Conservation (phyloP, 129 eudicot species). For the Flaveria linearis region DNA sequence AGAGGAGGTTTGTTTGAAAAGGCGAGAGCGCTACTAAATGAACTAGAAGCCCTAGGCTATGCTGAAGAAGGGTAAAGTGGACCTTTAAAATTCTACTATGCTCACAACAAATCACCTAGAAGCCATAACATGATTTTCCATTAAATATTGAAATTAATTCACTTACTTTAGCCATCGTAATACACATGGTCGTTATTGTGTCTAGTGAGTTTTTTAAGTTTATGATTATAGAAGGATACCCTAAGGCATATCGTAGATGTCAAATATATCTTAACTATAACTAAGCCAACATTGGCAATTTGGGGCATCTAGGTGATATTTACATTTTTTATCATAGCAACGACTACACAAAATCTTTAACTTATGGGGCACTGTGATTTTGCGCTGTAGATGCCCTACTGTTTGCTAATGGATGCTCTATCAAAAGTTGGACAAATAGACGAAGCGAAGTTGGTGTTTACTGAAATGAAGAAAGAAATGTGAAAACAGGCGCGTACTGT, state of each 20-base stretch:
- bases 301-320: neutral
- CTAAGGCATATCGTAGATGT: neutral
- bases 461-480: constrained; percentile 64
- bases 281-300: neutral
- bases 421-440: constrained; percentile 72
- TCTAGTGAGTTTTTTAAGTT: neutral
- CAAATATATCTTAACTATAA: neutral
- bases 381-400: constrained; percentile 85
- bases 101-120: neutral
- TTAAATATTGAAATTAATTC: neutral
- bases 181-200: neutral
- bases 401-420: constrained; percentile 90
- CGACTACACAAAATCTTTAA: neutral
- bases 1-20: constrained; percentile 83
- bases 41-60: constrained; percentile 75
- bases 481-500: constrained; percentile 57
- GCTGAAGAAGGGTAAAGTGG: constrained; percentile 74
- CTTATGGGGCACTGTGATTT: constrained; percentile 13
- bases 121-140: neutral
- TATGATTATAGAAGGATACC: neutral
- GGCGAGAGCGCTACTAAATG: constrained; percentile 62
- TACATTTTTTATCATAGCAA: neutral
- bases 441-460: constrained; percentile 75
- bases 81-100: neutral
- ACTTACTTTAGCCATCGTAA: neutral